Conservation (phyloP, 495 filamentous ascomycete species). For the Aspergillus sclerotioniger region DNA sequence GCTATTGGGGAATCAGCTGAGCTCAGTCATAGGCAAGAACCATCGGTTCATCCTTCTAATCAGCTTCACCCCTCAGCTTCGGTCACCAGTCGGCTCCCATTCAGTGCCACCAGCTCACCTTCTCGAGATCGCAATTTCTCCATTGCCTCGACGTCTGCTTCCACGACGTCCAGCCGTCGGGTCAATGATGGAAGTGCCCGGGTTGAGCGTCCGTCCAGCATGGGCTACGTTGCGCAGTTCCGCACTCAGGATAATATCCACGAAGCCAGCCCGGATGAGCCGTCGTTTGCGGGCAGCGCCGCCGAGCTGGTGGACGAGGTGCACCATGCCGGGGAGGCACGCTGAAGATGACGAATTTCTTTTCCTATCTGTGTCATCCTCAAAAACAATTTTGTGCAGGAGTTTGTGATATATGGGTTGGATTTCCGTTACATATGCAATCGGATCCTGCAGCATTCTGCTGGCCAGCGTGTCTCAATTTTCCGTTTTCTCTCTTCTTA, state of each 20-base stretch:
- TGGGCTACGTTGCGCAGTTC: conserved; percentile 74
- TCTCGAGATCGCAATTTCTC: conserved; percentile 49
- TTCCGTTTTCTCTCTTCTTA: conserved; percentile 6
- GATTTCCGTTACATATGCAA: conserved; percentile 11
- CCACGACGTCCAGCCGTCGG: conserved; percentile 47
- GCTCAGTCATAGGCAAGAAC: conserved; percentile 3
- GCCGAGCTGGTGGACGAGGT: conserved; percentile 48
- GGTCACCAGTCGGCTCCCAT: conserved; percentile 54
- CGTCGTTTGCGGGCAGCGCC: conserved; percentile 45
- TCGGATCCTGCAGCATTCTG: background rate
- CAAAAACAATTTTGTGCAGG: conserved; percentile 15
- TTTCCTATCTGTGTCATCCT: conserved; percentile 14
- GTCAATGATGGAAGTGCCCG: conserved; percentile 20
- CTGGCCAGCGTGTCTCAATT: conserved; percentile 2
- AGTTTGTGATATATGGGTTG: conserved; percentile 15
- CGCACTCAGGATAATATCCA: conserved; percentile 57
- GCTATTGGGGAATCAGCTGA: conserved; percentile 12
- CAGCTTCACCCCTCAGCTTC: conserved; percentile 33
- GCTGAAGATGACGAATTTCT: conserved; percentile 36
- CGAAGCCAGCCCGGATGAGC: conserved; percentile 56
- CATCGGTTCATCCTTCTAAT: conserved; percentile 14
- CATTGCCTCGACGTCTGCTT: conserved; percentile 44
- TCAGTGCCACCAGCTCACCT: conserved; percentile 52
- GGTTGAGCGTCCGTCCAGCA: conserved; percentile 61
- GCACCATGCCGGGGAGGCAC: conserved; percentile 11